phyloP scores from a whole-genome alignment of 1,284 basidiomycete species.

The Phaffia rhodozyma region DNA sequence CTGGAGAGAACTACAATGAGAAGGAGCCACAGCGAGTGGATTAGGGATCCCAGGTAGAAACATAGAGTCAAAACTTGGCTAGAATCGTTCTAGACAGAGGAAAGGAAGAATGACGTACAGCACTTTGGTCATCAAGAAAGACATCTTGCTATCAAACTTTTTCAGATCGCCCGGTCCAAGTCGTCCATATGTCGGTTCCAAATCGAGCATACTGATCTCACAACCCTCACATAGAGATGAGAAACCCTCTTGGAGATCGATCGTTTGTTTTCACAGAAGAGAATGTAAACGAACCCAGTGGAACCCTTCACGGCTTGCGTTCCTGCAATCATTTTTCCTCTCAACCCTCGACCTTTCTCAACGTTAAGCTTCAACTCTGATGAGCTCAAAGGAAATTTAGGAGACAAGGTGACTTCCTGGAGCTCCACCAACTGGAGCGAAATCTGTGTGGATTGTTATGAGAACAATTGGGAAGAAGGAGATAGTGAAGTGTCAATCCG shows the following conservation, averaged over 20 bases:
- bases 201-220: slow-evolving; percentile 30
- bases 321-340: no score
- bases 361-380: background rate
- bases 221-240: slow-evolving; percentile 25
- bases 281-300: no score
- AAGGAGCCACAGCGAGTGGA: no score
- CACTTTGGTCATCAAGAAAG: slow-evolving; percentile 26
- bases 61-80: no score
- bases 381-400: slow-evolving; percentile 21
- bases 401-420: slow-evolving; percentile 30
- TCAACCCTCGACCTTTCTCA: no score
- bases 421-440: slow-evolving; percentile 28
- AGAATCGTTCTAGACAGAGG: no score
- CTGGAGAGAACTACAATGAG: background rate
- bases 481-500: no score
- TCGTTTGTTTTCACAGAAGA: no score
- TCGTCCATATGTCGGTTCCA: slow-evolving; percentile 38
- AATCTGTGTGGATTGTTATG: slow-evolving; percentile 28
- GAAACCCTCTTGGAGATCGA: slow-evolving; percentile 14
- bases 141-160: slow-evolving; percentile 28
- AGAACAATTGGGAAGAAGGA: slow-evolving; percentile 18
- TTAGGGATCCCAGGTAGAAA: no score
- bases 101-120: slow-evolving; percentile 19
- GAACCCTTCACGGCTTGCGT: no score
- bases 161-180: slow-evolving; percentile 35